Percentiles rank a stretch among this genome's conserved stretches.
Conservation (phyloP, 2,329 filamentous ascomycete species). For the Colletotrichum liaoningense region DNA sequence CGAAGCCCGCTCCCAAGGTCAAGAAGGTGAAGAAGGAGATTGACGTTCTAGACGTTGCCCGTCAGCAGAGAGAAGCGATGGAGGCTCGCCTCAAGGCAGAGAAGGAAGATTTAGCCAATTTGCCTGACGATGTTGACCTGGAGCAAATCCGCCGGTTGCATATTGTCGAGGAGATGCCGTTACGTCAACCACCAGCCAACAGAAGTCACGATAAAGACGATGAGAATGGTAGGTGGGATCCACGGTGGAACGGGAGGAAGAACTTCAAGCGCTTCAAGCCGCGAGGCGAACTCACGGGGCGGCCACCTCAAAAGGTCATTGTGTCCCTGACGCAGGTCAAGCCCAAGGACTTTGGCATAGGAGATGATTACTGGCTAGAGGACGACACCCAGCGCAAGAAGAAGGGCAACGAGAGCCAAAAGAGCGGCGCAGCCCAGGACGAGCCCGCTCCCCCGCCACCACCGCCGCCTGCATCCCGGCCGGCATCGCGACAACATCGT, state of each 20-base stretch:
- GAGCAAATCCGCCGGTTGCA: constrained; percentile 79
- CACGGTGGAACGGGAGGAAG: constrained; percentile 91
- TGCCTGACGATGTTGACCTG: constrained; percentile 75
- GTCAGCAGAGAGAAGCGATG: constrained; percentile 70
- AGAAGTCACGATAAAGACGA: constrained; percentile 62
- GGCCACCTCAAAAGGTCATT: constrained; percentile 65
- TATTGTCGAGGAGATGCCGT: constrained; percentile 80
- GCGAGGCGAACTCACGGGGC: constrained; percentile 61
- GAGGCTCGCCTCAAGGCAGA: constrained; percentile 71
- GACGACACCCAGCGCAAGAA: constrained; percentile 52
- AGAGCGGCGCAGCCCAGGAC: constrained; percentile 36
- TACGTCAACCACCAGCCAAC: constrained; percentile 56
- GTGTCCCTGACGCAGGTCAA: constrained; percentile 78
- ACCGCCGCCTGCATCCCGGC: background rate
- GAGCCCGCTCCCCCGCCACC: constrained; percentile 4
- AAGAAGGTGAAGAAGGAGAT: constrained; percentile 70
- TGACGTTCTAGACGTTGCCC: constrained; percentile 76
- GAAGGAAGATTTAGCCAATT: constrained; percentile 62
- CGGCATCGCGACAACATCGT: constrained; percentile 30
- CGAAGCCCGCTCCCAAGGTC: constrained; percentile 43
- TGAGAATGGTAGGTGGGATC: constrained; percentile 78
- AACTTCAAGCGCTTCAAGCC: constrained; percentile 93
- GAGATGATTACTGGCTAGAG: constrained; percentile 82
- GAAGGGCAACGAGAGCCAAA: constrained; percentile 41
- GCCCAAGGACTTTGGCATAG: constrained; percentile 78